These are phyloP conservation scores for Paraphaeosphaeria sporulosa DNA, from an alignment of 2,329 filamentous ascomycete genomes.

Conservation along the genomic window DNA sequence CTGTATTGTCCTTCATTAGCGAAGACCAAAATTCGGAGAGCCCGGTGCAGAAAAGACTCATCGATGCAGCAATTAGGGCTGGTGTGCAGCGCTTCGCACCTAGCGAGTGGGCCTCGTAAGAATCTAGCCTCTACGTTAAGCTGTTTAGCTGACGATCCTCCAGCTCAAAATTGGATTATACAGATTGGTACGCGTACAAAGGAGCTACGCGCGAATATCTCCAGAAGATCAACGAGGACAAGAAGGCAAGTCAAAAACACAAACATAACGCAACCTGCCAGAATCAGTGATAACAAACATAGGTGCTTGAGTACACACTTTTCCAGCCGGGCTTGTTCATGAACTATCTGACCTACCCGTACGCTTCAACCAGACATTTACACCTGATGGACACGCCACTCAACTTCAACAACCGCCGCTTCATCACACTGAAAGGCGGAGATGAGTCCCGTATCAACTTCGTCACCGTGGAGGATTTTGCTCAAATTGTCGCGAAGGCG, in stretches of 20 bases:
- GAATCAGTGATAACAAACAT: neutral
- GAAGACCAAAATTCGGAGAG: slow-evolving; percentile 29
- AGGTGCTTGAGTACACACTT: slow-evolving; percentile 63
- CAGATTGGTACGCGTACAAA: slow-evolving; percentile 62
- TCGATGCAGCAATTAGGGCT: slow-evolving; percentile 30
- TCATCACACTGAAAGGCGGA: slow-evolving; percentile 27
- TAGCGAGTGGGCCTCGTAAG: slow-evolving; percentile 36
- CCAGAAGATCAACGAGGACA: slow-evolving; percentile 57
- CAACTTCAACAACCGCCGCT: slow-evolving; percentile 24
- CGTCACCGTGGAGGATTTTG: slow-evolving; percentile 30
- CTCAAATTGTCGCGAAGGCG: slow-evolving; percentile 23
- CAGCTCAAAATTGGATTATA: slow-evolving; percentile 43
- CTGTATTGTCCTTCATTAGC: slow-evolving; percentile 62
- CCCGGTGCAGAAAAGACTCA: slow-evolving; percentile 27
- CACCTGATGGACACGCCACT: slow-evolving; percentile 44
- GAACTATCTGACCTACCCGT: slow-evolving; percentile 60
- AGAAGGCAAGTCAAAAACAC: slow-evolving; percentile 45
- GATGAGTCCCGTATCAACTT: slow-evolving; percentile 43
- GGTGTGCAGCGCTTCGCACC: slow-evolving; percentile 35
- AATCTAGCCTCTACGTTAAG: neutral
- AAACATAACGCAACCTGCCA: neutral
- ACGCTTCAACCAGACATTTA: slow-evolving; percentile 57
- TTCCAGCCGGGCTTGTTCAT: slow-evolving; percentile 62
- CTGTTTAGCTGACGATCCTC: neutral
- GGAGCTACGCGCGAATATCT: slow-evolving; percentile 57